Conservation (phyloP, 2,329 filamentous ascomycete species). For the Ilyonectria sp. region DNA sequence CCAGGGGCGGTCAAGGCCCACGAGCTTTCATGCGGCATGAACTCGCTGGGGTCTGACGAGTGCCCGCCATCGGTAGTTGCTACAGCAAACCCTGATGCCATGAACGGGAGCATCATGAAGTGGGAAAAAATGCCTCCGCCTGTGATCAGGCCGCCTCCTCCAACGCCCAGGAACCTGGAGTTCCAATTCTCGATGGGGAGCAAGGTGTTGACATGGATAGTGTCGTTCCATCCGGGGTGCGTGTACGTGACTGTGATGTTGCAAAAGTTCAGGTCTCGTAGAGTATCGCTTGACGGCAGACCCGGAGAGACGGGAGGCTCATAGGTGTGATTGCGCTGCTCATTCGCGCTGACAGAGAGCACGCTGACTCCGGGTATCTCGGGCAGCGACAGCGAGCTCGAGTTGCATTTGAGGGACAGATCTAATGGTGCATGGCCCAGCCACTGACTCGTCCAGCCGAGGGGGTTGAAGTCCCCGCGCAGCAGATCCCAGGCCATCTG, state of each 20-base stretch:
- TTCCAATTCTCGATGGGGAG: constrained; percentile 31
- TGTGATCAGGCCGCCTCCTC: constrained; percentile 35
- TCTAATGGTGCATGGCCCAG: too few species aligned
- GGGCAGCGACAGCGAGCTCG: too few species aligned
- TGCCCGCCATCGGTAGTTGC: constrained; percentile 33
- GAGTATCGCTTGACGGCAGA: constrained; percentile 23
- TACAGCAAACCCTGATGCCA: constrained; percentile 1
- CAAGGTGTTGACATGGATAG: constrained; percentile 27
- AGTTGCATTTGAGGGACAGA: too few species aligned
- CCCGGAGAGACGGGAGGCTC: too few species aligned
- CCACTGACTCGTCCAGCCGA: too few species aligned
- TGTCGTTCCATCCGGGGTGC: constrained; percentile 36
- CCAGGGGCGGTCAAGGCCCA: constrained; percentile 40
- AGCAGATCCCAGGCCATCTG: too few species aligned
- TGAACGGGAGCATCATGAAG: not conserved
- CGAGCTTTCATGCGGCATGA: not conserved
- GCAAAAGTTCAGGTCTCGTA: constrained; percentile 23
- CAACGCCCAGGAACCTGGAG: constrained; percentile 29
- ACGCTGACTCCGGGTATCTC: too few species aligned
- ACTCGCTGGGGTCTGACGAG: not conserved
- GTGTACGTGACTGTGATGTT: constrained; percentile 31
- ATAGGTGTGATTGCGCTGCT: too few species aligned
- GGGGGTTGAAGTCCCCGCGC: too few species aligned
- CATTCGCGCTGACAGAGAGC: too few species aligned
- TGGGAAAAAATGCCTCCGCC: constrained; percentile 12